Evolutionary conservation across 352 stramenopile genomes (phyloP).

Genomic region (Pythium oligandrum): DNA sequence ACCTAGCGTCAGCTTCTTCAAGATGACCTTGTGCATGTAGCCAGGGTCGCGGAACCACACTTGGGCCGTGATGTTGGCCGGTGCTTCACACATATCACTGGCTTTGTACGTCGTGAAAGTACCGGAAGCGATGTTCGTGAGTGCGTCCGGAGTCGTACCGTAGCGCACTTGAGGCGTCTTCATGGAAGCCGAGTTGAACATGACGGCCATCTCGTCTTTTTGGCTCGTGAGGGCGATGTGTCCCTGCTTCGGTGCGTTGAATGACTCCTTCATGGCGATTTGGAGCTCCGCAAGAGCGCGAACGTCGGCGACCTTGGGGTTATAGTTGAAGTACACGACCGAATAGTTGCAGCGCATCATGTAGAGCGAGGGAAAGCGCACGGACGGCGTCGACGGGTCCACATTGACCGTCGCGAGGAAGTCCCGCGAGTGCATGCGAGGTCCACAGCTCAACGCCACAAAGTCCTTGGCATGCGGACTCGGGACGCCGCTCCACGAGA

Average conservation of each 20-base stretch:
- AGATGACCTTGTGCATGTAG: slow-evolving; percentile 76
- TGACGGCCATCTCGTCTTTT: slow-evolving; percentile 66
- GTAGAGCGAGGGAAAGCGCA: slow-evolving; percentile 61
- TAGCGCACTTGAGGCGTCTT: slow-evolving; percentile 48
- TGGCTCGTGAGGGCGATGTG: slow-evolving; percentile 55
- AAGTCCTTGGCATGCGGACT: slow-evolving; percentile 54
- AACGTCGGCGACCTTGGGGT: slow-evolving; percentile 35
- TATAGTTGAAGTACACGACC: slow-evolving; percentile 59
- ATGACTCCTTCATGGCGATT: slow-evolving; percentile 52
- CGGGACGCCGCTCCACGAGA: slow-evolving; percentile 52
- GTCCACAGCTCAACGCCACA: slow-evolving; percentile 63
- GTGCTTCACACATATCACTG: slow-evolving; percentile 54
- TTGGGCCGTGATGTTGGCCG: slow-evolving; percentile 59
- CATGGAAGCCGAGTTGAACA: slow-evolving; percentile 69
- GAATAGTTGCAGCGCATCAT: slow-evolving; percentile 78
- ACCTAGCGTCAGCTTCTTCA: slow-evolving; percentile 32
- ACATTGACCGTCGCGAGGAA: slow-evolving; percentile 39
- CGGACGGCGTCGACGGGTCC: slow-evolving; percentile 23
- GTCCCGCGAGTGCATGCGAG: slow-evolving; percentile 40
- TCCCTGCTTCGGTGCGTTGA: slow-evolving; percentile 60
- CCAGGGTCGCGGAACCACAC: slow-evolving; percentile 69
- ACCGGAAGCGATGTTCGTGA: slow-evolving; percentile 27
- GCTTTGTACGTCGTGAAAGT: slow-evolving; percentile 61
- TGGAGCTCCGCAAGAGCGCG: slow-evolving; percentile 29
- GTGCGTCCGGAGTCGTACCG: slow-evolving; percentile 21